Conservation (phyloP, 2,329 filamentous ascomycete species). For the Neoascochyta sp. region DNA sequence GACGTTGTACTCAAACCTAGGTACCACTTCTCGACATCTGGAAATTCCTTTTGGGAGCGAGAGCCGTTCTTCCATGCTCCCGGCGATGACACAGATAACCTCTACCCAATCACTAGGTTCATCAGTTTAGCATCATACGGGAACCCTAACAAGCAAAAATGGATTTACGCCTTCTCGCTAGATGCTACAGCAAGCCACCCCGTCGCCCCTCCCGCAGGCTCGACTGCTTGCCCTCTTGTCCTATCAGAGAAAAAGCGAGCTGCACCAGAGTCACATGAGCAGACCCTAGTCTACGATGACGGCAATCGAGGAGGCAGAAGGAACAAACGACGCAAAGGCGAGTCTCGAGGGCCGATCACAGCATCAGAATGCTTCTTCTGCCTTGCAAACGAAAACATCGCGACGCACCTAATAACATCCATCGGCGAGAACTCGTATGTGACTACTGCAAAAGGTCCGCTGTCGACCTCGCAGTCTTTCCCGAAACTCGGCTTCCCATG, state of each 20-base stretch:
- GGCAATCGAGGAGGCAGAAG: conserved; percentile 35
- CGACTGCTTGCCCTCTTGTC: conserved; percentile 72
- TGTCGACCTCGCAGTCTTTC: conserved; percentile 70
- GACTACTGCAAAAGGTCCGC: conserved; percentile 86
- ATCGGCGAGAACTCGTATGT: conserved; percentile 86
- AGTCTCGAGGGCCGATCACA: conserved; percentile 33
- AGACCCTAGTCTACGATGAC: conserved; percentile 38
- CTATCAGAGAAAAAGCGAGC: conserved; percentile 58
- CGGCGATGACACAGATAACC: conserved; percentile 48
- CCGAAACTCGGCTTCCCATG: conserved; percentile 70
- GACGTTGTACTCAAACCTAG: conserved; percentile 78
- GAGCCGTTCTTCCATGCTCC: conserved; percentile 81
- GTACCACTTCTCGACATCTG: conserved; percentile 78
- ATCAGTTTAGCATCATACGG: conserved; percentile 79
- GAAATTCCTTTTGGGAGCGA: conserved; percentile 75
- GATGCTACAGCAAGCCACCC: conserved; percentile 60
- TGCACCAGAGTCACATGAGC: conserved; percentile 32
- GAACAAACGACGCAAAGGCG: conserved; percentile 40
- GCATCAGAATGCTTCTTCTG: conserved; percentile 93
- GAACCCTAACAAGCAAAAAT: conserved; percentile 73
- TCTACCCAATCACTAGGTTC: conserved; percentile 73
- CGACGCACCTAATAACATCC: conserved; percentile 82
- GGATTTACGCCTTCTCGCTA: conserved; percentile 67
- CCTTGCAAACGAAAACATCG: conserved; percentile 77
- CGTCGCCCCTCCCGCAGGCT: conserved; percentile 61